Evolutionary conservation across 2,329 filamentous ascomycete species (phyloP).

Genomic region (Achaetomium macrosporum): DNA sequence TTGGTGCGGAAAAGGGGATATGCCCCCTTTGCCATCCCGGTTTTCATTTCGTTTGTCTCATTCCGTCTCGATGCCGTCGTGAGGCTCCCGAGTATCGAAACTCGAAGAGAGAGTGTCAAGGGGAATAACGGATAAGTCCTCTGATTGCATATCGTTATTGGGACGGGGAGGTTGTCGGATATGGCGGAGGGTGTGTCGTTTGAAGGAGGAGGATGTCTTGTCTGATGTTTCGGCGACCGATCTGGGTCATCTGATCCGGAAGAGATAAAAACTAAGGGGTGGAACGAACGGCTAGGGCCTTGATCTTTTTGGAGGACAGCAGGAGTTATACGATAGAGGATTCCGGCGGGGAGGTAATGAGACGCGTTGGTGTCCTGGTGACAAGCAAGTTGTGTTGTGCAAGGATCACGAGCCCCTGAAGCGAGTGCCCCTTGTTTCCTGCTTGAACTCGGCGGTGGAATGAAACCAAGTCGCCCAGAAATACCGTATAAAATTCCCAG

Average conservation of each 20-base stretch:
- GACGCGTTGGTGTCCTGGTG: conserved; percentile 8
- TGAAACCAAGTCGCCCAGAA: too few relatives aligned
- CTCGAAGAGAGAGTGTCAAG: not conserved
- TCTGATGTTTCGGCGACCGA: not conserved
- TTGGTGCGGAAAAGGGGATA: not conserved
- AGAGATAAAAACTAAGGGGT: not conserved
- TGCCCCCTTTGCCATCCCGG: too few relatives aligned
- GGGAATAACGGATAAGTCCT: not conserved
- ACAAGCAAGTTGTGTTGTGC: not conserved
- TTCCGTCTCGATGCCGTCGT: not conserved
- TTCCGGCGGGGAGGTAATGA: conserved; percentile 1
- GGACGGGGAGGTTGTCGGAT: too few relatives aligned
- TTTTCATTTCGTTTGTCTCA: too few relatives aligned
- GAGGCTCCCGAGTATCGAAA: not conserved
- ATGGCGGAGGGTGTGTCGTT: too few relatives aligned
- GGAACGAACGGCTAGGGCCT: not conserved
- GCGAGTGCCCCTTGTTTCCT: not conserved
- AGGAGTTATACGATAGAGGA: conserved; percentile 9
- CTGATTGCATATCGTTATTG: too few relatives aligned
- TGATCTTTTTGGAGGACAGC: not conserved
- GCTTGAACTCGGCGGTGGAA: not conserved
- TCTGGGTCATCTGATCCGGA: not conserved
- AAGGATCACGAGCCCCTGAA: not conserved
- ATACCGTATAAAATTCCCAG: too few relatives aligned
- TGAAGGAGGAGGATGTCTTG: too few relatives aligned